Percentiles rank a stretch among this genome's conserved stretches.
These are phyloP conservation scores for Puccinia hordei DNA, from an alignment of 1,284 basidiomycete genomes.

Conservation along the genomic window DNA sequence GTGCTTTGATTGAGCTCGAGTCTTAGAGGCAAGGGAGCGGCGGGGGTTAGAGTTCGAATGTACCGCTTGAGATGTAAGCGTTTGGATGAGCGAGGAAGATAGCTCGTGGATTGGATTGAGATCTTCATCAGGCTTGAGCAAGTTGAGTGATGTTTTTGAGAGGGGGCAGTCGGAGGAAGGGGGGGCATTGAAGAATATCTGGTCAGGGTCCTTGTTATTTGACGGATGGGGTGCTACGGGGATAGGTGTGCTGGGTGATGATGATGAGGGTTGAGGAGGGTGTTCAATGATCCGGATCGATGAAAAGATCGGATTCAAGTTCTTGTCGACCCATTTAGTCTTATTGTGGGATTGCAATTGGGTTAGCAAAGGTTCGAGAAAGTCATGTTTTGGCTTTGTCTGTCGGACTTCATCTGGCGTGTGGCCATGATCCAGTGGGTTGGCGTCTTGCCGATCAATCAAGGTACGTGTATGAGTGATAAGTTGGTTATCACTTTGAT, in stretches of 20 bases:
- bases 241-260: not conserved
- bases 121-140: not conserved
- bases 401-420: not conserved
- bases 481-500: not conserved
- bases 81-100: not conserved
- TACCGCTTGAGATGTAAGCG: constrained; percentile 26
- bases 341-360: constrained; percentile 8
- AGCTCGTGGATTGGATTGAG: constrained; percentile 9
- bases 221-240: not conserved
- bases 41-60: not conserved
- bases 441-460: not conserved
- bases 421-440: not conserved
- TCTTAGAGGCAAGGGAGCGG: not conserved
- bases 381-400: not conserved
- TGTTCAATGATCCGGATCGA: constrained; percentile 19
- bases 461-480: not conserved
- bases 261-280: not conserved
- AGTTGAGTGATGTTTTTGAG: not conserved
- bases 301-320: constrained; percentile 10
- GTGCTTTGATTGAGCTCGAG: not conserved
- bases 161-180: not conserved
- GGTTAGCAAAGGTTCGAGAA: not conserved
- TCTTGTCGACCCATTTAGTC: constrained; percentile 12
- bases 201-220: constrained; percentile 1
- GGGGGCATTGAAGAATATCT: not conserved